Evolutionary conservation across 176 grass and related monocot species (phyloP).

Genomic region (Oryza coarctata): DNA sequence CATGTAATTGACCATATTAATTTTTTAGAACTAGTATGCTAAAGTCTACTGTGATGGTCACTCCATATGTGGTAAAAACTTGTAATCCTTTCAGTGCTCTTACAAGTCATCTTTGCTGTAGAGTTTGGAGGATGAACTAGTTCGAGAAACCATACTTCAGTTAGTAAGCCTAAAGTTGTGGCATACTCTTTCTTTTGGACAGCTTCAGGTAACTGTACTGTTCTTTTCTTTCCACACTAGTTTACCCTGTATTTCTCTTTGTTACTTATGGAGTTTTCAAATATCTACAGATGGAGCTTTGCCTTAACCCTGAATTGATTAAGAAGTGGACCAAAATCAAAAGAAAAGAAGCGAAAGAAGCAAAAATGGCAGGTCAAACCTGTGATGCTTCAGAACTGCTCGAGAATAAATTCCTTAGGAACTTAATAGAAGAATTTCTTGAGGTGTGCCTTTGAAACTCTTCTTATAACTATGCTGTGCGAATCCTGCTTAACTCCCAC

Average conservation of each 20-base stretch:
- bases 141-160: slow-evolving; percentile 85
- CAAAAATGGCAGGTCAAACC: slow-evolving; percentile 57
- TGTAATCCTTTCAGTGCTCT: slow-evolving; percentile 6
- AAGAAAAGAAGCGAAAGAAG: slow-evolving; percentile 87
- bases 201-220: slow-evolving; percentile 59
- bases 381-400: slow-evolving; percentile 58
- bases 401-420: slow-evolving; percentile 75
- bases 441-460: slow-evolving; percentile 53
- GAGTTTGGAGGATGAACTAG: slow-evolving; percentile 96
- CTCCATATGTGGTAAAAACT: slow-evolving; percentile 2
- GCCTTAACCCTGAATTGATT: slow-evolving; percentile 81
- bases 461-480: slow-evolving; percentile 11
- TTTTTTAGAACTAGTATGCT: not conserved
- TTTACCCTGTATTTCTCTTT: not conserved
- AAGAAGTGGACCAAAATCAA: slow-evolving; percentile 96
- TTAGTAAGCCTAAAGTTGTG: slow-evolving; percentile 89
- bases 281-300: slow-evolving; percentile 85
- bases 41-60: not conserved
- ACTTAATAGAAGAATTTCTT: slow-evolving; percentile 92
- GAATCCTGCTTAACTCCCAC: slow-evolving; percentile 20
- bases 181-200: slow-evolving; percentile 81
- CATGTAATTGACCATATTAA: not conserved
- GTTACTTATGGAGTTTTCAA: slow-evolving; percentile 46
- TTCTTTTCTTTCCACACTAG: not conserved
- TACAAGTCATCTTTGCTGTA: slow-evolving; percentile 35